Evolutionary conservation across 768 basidiomycete species (phyloP).

Genomic region (Lyophyllum semitale): DNA sequence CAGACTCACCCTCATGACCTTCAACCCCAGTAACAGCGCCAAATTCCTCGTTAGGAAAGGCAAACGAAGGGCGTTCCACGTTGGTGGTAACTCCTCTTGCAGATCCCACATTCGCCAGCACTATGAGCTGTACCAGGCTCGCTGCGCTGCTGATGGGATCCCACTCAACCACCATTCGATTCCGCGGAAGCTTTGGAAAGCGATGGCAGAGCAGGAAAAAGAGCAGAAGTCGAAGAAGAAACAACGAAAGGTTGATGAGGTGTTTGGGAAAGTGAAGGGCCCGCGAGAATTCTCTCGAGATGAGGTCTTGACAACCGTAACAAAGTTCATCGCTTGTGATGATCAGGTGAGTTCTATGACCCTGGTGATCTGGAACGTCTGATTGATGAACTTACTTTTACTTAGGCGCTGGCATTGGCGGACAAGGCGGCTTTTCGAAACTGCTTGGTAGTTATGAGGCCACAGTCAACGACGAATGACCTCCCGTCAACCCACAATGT

Average conservation of each 20-base stretch:
- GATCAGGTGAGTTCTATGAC: background rate
- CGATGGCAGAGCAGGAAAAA: background rate
- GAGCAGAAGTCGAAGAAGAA: background rate
- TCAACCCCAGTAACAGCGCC: background rate
- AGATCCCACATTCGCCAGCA: slow-evolving; percentile 16
- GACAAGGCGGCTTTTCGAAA: slow-evolving; percentile 9
- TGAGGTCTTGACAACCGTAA: slow-evolving; percentile 6
- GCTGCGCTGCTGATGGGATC: background rate
- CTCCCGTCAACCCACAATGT: slow-evolving; percentile 14
- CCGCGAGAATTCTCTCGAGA: slow-evolving; percentile 11
- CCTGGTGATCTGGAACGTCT: background rate
- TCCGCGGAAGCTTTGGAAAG: background rate
- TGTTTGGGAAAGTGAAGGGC: background rate
- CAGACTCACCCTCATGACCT: too few species aligned
- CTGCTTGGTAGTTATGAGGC: slow-evolving; percentile 8
- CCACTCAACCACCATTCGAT: background rate
- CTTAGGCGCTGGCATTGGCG: slow-evolving; percentile 5
- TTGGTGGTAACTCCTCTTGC: slow-evolving; percentile 13
- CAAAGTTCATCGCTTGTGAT: slow-evolving; percentile 5
- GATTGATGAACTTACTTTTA: background rate
- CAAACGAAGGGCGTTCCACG: slow-evolving; percentile 8
- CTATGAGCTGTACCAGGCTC: slow-evolving; percentile 7
- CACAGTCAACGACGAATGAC: slow-evolving; percentile 5
- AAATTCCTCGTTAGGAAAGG: background rate
- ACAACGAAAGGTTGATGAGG: background rate